Evolutionary conservation across 805 yeast genomes (phyloP).

Genomic region (Yamadazyma akitaensis): DNA sequence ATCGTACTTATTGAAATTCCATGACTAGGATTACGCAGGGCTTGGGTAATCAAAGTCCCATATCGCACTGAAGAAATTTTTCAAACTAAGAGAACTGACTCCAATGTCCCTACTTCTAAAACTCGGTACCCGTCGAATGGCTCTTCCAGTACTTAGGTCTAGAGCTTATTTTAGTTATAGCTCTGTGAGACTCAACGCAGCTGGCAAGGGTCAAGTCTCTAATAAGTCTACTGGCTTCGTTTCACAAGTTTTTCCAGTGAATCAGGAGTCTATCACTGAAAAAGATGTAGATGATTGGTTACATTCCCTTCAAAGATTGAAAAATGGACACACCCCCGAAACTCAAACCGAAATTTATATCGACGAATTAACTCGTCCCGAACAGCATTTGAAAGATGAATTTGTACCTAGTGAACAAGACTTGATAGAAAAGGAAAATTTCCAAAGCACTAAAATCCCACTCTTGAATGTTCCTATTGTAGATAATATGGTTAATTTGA

Average conservation of each 20-base stretch:
- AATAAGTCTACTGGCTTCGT: slow-evolving; percentile 17
- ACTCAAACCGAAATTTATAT: slow-evolving; percentile 36
- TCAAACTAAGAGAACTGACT: background rate
- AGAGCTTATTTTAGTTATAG: background rate
- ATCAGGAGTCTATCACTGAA: slow-evolving; percentile 36
- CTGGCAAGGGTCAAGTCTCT: slow-evolving; percentile 14
- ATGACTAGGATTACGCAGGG: background rate
- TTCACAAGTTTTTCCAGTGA: slow-evolving; percentile 33
- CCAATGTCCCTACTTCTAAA: slow-evolving; percentile 11
- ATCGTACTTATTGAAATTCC: no score
- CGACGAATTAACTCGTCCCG: slow-evolving; percentile 36
- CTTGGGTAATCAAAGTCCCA: slow-evolving; percentile 1
- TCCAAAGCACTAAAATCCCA: slow-evolving; percentile 57
- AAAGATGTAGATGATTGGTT: slow-evolving; percentile 47
- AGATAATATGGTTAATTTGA: slow-evolving; percentile 74
- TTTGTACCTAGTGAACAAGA: slow-evolving; percentile 68
- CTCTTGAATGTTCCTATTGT: slow-evolving; percentile 63
- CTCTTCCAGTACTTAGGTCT: background rate
- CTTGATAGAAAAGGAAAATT: slow-evolving; percentile 48
- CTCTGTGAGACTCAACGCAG: slow-evolving; percentile 4
- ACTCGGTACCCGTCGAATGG: slow-evolving; percentile 9
- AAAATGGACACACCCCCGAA: slow-evolving; percentile 28
- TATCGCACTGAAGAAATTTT: slow-evolving; percentile 5
- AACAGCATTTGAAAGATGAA: slow-evolving; percentile 29
- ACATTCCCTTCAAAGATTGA: slow-evolving; percentile 40